phyloP scores from a whole-genome alignment of 108 stramenopile genomes.

The Asterionellopsis glacialis region DNA sequence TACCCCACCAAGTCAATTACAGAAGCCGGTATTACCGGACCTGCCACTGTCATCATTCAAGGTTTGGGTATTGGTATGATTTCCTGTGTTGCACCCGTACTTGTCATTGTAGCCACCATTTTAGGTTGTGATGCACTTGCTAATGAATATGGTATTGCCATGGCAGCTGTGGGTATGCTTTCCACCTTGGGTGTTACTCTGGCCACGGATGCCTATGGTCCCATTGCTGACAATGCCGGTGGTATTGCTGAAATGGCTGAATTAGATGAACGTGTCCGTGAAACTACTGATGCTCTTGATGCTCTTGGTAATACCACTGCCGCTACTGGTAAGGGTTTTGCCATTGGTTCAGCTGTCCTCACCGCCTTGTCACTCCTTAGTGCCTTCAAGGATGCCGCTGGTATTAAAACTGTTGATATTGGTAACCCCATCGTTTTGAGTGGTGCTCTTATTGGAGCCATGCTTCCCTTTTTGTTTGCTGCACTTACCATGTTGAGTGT shows the following conservation, averaged over 20 bases:
- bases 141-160: conserved; percentile 88
- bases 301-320: conserved; percentile 96
- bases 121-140: conserved; percentile 76
- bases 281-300: conserved; percentile 92
- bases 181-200: conserved; percentile 88
- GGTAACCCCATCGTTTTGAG: conserved; percentile 80
- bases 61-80: conserved; percentile 91
- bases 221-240: conserved; percentile 93
- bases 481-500: conserved; percentile 97
- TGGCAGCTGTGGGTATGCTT: conserved; percentile 94
- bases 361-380: conserved; percentile 86
- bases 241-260: conserved; percentile 97
- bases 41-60: conserved; percentile 93
- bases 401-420: conserved; percentile 48
- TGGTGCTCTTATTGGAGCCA: conserved; percentile 89
- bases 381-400: conserved; percentile 84
- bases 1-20: conserved; percentile 81
- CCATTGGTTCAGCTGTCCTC: conserved; percentile 93
- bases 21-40: conserved; percentile 84
- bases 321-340: conserved; percentile 96
- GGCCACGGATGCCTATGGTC: conserved; percentile 94
- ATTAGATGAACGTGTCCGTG: conserved; percentile 73
- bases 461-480: conserved; percentile 96
- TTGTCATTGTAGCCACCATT: conserved; percentile 83
- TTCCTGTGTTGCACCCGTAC: conserved; percentile 82